Conservation (phyloP, 805 yeast genomes). For the Cyberlindnera veronae region DNA sequence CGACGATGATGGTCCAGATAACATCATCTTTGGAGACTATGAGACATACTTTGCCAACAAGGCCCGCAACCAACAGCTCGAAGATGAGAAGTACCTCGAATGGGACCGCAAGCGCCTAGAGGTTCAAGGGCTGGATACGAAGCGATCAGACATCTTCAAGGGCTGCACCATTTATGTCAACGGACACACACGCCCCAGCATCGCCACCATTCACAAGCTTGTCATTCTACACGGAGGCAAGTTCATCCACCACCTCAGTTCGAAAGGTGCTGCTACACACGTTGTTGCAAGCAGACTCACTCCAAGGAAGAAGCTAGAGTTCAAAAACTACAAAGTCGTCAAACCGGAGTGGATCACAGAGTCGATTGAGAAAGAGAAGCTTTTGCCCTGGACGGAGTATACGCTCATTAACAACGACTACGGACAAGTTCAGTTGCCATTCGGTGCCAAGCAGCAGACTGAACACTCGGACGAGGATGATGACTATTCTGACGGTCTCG, state of each 20-base stretch:
- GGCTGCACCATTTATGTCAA: constrained; percentile 75
- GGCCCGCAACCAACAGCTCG: constrained; percentile 54
- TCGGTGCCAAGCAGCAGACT: constrained; percentile 13
- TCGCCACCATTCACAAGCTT: constrained; percentile 63
- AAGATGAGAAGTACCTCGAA: constrained; percentile 45
- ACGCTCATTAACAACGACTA: constrained; percentile 47
- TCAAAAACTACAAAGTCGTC: constrained; percentile 68
- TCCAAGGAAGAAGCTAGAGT: constrained; percentile 67
- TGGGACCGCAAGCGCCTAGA: constrained; percentile 44
- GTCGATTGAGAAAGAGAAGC: constrained; percentile 43
- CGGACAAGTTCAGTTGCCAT: constrained; percentile 47
- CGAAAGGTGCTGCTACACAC: constrained; percentile 78
- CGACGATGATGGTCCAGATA: neutral
- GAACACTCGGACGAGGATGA: constrained; percentile 11
- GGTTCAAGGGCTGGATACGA: constrained; percentile 11
- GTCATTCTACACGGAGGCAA: constrained; percentile 79
- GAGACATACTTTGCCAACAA: constrained; percentile 63
- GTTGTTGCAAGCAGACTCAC: constrained; percentile 78
- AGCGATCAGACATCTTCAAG: constrained; percentile 42
- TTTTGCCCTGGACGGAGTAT: constrained; percentile 72
- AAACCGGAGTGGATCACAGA: constrained; percentile 80
- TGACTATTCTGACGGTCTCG: neutral
- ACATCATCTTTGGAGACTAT: constrained; percentile 60
- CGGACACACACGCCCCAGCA: constrained; percentile 85
- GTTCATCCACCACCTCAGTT: constrained; percentile 62